phyloP scores from a whole-genome alignment of 1,139 yeast species.

The Debaryomyces nepalensis region DNA sequence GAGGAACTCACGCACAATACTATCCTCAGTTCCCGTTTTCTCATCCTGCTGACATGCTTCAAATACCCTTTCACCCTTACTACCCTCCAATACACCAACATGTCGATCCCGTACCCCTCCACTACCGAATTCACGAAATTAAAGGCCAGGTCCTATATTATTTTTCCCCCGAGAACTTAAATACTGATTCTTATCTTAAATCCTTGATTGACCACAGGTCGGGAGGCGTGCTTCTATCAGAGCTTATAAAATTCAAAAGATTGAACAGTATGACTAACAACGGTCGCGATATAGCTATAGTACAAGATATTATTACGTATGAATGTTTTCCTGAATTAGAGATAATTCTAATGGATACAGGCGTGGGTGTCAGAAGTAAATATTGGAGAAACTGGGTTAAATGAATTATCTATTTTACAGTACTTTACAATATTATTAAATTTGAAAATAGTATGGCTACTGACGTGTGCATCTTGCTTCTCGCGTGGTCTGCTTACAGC shows the following conservation, averaged over 20 bases:
- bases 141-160: slow-evolving; percentile 28
- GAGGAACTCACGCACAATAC: background rate
- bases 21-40: slow-evolving; percentile 1
- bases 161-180: slow-evolving; percentile 31
- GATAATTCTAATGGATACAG: slow-evolving; percentile 20
- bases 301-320: slow-evolving; percentile 21
- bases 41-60: background rate
- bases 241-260: slow-evolving; percentile 26
- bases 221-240: slow-evolving; percentile 25
- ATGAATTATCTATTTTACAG: background rate
- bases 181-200: slow-evolving; percentile 30
- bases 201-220: slow-evolving; percentile 23
- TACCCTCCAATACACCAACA: slow-evolving; percentile 3
- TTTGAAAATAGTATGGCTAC: too few species aligned
- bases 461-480: background rate
- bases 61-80: slow-evolving; percentile 5
- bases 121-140: slow-evolving; percentile 15
- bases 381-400: slow-evolving; percentile 27
- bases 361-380: slow-evolving; percentile 18
- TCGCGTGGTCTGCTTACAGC: slow-evolving; percentile 38
- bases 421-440: slow-evolving; percentile 1
- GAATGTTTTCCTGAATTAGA: slow-evolving; percentile 22
- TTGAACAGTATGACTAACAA: slow-evolving; percentile 24
- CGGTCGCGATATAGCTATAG: slow-evolving; percentile 23
- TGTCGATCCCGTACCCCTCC: slow-evolving; percentile 2